These are phyloP conservation scores for Haberlea rhodopensis DNA, from an alignment of 257 asterid species.

Conservation along the genomic window DNA sequence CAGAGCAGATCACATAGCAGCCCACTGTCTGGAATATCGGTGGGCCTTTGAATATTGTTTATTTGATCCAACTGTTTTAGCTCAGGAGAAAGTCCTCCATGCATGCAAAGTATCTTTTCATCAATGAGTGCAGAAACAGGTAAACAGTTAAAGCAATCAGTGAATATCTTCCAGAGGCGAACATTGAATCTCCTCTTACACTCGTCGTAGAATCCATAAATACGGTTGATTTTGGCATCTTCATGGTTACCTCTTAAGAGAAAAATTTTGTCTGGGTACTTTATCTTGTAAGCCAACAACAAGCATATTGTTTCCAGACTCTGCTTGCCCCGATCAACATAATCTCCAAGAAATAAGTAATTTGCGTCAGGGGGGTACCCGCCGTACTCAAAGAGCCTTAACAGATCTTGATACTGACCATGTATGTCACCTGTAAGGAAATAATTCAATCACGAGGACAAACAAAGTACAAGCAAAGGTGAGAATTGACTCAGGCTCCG, in stretches of 20 bases:
- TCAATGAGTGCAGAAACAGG: conserved; percentile 56
- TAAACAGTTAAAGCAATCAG: conserved; percentile 51
- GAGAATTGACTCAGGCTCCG: neutral
- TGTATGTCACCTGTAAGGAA: conserved; percentile 66
- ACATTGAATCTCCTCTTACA: conserved; percentile 59
- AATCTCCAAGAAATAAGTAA: conserved; percentile 78
- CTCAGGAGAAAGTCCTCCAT: conserved; percentile 79
- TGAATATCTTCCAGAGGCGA: conserved; percentile 51
- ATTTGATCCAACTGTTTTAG: conserved; percentile 56
- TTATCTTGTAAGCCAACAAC: conserved; percentile 67
- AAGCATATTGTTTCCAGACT: conserved; percentile 83
- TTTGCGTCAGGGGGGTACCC: conserved; percentile 71
- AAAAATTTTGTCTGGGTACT: conserved; percentile 58
- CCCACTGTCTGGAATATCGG: conserved; percentile 73
- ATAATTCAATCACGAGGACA: conserved; percentile 4
- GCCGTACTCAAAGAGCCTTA: conserved; percentile 68
- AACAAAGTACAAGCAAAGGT: neutral
- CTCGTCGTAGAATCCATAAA: conserved; percentile 55
- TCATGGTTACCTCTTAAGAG: conserved; percentile 62
- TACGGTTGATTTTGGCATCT: conserved; percentile 44
- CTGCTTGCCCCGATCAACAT: conserved; percentile 82
- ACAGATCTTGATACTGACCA: conserved; percentile 75
- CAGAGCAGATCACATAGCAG: conserved; percentile 74
- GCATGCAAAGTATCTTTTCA: conserved; percentile 63
- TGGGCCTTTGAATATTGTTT: conserved; percentile 53